Evolutionary conservation across 805 yeast species (phyloP).

Genomic region (Candida ortonii): DNA sequence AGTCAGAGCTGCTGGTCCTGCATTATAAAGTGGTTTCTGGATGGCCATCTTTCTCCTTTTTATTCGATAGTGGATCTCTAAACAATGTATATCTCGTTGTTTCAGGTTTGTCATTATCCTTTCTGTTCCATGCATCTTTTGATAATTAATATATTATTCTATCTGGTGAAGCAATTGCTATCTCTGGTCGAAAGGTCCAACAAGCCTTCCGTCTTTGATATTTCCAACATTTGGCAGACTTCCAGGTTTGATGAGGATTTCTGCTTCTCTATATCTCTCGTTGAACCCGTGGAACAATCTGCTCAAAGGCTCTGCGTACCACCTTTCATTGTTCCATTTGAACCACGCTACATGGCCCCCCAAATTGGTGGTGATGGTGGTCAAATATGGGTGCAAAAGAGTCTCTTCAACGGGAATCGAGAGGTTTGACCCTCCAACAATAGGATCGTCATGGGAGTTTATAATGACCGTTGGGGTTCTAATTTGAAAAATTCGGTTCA

Average conservation of each 20-base stretch:
- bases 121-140: slow-evolving; percentile 1
- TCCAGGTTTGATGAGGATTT: slow-evolving; percentile 6
- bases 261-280: slow-evolving; percentile 7
- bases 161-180: background rate
- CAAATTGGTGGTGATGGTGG: slow-evolving; percentile 54
- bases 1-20: slow-evolving; percentile 93
- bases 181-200: slow-evolving; percentile 11
- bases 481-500: slow-evolving; percentile 46
- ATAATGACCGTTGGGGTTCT: slow-evolving; percentile 63
- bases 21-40: slow-evolving; percentile 37
- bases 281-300: slow-evolving; percentile 32
- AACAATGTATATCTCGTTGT: too few relatives aligned
- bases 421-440: slow-evolving; percentile 45
- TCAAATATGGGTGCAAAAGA: slow-evolving; percentile 54
- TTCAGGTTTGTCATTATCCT: too few relatives aligned
- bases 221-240: slow-evolving; percentile 14
- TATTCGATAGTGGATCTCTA: too few relatives aligned
- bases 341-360: slow-evolving; percentile 91
- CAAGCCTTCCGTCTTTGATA: slow-evolving; percentile 18
- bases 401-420: slow-evolving; percentile 53
- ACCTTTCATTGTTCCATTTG: slow-evolving; percentile 54
- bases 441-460: slow-evolving; percentile 74
- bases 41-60: too few relatives aligned
- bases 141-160: slow-evolving; percentile 4
- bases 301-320: slow-evolving; percentile 58